phyloP scores from a whole-genome alignment of 129 eudicot species.

The Artemisia annua region DNA sequence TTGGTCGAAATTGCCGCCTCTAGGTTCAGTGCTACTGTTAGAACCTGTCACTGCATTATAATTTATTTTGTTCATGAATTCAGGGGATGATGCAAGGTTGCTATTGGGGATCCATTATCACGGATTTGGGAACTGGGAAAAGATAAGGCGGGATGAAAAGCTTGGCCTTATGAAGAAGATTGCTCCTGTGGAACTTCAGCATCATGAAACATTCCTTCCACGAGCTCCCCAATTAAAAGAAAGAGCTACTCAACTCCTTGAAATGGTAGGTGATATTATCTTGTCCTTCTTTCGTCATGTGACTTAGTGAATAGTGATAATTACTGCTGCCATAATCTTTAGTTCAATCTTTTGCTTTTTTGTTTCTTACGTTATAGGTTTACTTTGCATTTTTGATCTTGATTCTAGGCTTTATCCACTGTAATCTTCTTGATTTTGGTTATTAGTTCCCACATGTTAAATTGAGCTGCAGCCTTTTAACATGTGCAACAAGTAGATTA shows the following conservation, averaged over 20 bases:
- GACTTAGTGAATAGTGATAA: not conserved
- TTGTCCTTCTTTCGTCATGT: not conserved
- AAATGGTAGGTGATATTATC: slow-evolving; percentile 67
- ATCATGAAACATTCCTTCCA: slow-evolving; percentile 95
- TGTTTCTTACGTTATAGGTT: not conserved
- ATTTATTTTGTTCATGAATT: slow-evolving; percentile 20
- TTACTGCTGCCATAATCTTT: not conserved
- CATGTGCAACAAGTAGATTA: slow-evolving; percentile 1
- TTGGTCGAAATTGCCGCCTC: not conserved
- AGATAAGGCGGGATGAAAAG: slow-evolving; percentile 78
- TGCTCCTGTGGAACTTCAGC: slow-evolving; percentile 98
- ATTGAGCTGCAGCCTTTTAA: slow-evolving; percentile 13
- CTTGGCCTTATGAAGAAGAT: slow-evolving; percentile 92
- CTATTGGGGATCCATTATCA: slow-evolving; percentile 88
- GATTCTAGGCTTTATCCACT: not conserved
- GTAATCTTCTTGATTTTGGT: slow-evolving; percentile 5
- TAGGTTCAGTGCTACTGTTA: not conserved
- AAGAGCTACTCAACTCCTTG: slow-evolving; percentile 91
- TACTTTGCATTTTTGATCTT: not conserved
- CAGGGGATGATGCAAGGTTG: slow-evolving; percentile 97
- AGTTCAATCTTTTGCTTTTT: slow-evolving; percentile 3
- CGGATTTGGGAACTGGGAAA: slow-evolving; percentile 99
- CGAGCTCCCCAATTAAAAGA: slow-evolving; percentile 98
- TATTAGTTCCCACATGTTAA: slow-evolving; percentile 5
- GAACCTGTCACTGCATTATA: not conserved